These are phyloP conservation scores for Leccinum holopus DNA, from an alignment of 1,284 basidiomycete genomes.

Conservation along the genomic window DNA sequence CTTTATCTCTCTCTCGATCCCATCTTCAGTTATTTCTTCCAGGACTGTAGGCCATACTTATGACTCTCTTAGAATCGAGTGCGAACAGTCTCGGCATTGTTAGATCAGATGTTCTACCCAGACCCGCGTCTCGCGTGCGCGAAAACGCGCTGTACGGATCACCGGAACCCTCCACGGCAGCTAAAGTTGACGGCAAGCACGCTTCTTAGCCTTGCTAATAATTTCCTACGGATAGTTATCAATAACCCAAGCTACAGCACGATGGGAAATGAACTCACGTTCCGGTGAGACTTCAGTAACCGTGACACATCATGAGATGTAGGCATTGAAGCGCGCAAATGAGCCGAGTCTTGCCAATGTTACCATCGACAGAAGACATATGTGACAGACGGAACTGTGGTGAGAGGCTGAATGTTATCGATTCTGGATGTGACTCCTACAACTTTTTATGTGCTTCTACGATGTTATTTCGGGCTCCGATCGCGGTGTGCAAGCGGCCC, in stretches of 20 bases:
- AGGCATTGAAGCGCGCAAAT: neutral
- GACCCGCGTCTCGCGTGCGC: neutral
- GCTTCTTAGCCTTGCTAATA: neutral
- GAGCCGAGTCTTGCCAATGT: neutral
- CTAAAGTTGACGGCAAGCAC: neutral
- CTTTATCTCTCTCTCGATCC: neutral
- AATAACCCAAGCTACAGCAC: neutral
- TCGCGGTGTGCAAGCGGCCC: neutral
- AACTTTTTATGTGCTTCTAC: neutral
- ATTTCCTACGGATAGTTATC: neutral
- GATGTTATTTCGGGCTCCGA: neutral
- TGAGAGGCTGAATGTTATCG: neutral
- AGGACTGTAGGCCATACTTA: neutral
- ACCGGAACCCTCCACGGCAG: neutral
- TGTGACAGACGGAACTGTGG: neutral
- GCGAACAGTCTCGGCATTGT: neutral
- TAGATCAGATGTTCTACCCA: neutral
- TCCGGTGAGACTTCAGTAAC: neutral
- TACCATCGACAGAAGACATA: neutral
- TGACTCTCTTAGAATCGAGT: neutral
- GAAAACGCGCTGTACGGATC: neutral
- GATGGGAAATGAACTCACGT: neutral
- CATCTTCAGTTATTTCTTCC: neutral
- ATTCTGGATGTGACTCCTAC: neutral
- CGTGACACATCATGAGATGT: neutral